These are phyloP conservation scores for Trypethelium eluteriae DNA, from an alignment of 495 filamentous ascomycete genomes.

Conservation along the genomic window DNA sequence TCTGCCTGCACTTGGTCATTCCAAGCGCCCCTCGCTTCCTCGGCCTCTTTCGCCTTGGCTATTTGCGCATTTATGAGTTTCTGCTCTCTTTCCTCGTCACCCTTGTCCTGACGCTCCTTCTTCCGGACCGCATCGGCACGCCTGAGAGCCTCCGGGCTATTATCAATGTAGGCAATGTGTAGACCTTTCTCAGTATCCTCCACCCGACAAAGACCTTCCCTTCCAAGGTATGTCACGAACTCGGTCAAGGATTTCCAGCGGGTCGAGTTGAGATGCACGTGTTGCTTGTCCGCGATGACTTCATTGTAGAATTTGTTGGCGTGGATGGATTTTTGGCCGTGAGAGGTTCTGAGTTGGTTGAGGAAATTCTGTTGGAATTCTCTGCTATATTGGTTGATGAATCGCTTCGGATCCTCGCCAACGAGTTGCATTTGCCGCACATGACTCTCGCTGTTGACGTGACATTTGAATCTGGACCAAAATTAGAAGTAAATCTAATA, in stretches of 20 bases:
- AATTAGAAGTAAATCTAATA: no score
- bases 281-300: conserved; percentile 70
- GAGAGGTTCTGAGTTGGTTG: conserved; percentile 61
- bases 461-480: conserved; percentile 51
- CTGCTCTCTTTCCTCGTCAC: conserved; percentile 84
- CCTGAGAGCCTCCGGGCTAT: conserved; percentile 71
- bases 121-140: conserved; percentile 70
- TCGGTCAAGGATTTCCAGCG: conserved; percentile 78
- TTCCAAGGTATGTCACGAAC: conserved; percentile 74
- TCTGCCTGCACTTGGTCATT: conserved; percentile 7
- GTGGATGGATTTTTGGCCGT: conserved; percentile 78
- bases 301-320: conserved; percentile 92
- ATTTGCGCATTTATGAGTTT: conserved; percentile 72
- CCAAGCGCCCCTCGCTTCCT: conserved; percentile 28
- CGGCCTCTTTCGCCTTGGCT: conserved; percentile 50
- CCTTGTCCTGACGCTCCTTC: conserved; percentile 78
- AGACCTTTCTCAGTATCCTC: conserved; percentile 79
- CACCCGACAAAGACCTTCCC: conserved; percentile 76
- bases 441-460: conserved; percentile 73
- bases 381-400: conserved; percentile 65
- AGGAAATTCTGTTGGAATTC: conserved; percentile 80
- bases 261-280: conserved; percentile 90
- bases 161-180: conserved; percentile 84
- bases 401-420: conserved; percentile 72
- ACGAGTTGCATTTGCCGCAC: conserved; percentile 78